These are phyloP conservation scores for Pseudogymnoascus sp. DNA, from an alignment of 2,329 filamentous ascomycete genomes.

Conservation along the genomic window DNA sequence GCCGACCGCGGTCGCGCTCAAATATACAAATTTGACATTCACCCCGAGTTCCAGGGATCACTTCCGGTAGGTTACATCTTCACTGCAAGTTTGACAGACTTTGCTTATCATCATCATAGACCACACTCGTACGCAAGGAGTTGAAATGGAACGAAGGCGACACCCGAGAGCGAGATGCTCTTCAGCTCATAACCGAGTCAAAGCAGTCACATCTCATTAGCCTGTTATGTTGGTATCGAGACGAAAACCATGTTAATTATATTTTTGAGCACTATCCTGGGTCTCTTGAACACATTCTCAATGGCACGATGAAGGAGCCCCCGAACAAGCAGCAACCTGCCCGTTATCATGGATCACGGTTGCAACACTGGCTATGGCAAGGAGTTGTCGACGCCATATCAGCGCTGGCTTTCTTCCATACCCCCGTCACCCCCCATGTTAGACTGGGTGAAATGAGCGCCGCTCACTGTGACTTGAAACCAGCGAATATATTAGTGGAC, in stretches of 20 bases:
- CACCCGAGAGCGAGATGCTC: not conserved
- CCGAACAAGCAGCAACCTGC: not conserved
- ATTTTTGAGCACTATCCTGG: no score
- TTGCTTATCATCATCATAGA: not conserved
- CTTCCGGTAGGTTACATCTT: no score
- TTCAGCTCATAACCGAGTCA: not conserved
- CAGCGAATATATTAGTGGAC: conserved; percentile 11
- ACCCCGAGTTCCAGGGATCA: no score
- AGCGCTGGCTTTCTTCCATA: not conserved
- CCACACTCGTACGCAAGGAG: not conserved
- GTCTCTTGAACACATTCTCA: no score
- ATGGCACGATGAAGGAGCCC: no score
- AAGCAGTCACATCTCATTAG: not conserved
- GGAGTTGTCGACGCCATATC: not conserved
- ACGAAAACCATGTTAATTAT: no score
- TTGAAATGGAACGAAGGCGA: not conserved
- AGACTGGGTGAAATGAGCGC: no score
- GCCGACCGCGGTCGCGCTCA: no score
- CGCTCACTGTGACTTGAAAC: conserved; percentile 12
- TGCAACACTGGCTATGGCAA: not conserved
- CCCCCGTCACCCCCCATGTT: no score
- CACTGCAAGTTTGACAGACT: no score
- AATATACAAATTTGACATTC: no score
- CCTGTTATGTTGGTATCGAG: no score
- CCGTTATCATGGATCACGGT: not conserved